Evolutionary conservation across 345 rosid species (phyloP), one percentile per base, ranked within the genome.

Genomic region (Arabidopsis arenosa): DNA sequence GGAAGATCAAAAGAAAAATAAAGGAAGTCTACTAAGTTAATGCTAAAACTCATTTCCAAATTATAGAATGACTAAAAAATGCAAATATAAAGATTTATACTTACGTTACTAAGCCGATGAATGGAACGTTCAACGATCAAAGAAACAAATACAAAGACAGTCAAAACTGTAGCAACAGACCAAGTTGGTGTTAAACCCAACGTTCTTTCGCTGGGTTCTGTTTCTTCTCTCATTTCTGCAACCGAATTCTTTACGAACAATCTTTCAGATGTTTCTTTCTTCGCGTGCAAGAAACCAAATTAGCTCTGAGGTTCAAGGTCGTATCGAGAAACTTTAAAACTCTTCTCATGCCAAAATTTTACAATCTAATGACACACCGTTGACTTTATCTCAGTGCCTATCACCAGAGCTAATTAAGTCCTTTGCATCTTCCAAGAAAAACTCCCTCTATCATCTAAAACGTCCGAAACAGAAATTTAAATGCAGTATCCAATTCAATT

Each of bases 161-260:
- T 93, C 83, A 93, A 74, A 32, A 90, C 96, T 8, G 98, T 87
- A 51, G 98, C 98, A 63, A 90, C 93, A 6, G 96, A 90, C 98
- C 98, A 93, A 40, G 96, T 90, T 62, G 98, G 98, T 21, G 98
- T 93, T 66, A 84, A 70, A 36, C 93, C 95, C 82, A 90, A 75
- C 3, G 96, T 85, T 77, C 94, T 77, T 66, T 85, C 96, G 32
- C 64, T 67, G 12, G 57, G 45, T 47, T 58, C 66, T 58, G 9
- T 35, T 35, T 72, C 75, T 48, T 72, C 75, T 72, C 37, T 70
- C 80, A 76, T 76, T 36, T 48, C 58, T 69, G 13, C 40, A 14
- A 1, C 61, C 14, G 9, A 15, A 3, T 15, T 18, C 14, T 52
- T n/a, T 18, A 35, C 5, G 28, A 33, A 40, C 49, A 61, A 40